Conservation (phyloP, 805 yeast species). For the Saccharomycopsis synnaedendra region DNA sequence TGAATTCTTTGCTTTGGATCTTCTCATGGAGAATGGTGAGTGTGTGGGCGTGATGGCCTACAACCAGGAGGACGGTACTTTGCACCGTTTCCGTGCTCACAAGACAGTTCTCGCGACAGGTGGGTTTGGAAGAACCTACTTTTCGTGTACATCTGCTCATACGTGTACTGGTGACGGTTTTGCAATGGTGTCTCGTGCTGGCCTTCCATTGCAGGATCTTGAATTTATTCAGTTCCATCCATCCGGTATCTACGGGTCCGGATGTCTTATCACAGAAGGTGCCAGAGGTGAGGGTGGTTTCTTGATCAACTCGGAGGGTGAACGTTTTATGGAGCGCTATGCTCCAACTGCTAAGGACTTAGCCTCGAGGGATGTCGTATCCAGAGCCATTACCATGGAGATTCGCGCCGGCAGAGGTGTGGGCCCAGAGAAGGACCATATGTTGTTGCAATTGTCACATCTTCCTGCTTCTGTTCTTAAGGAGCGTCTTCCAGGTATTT, state of each 20-base stretch:
- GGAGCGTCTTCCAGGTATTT: constrained; percentile 97
- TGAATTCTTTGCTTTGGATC: constrained; percentile 92
- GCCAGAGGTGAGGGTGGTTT: constrained; percentile 99
- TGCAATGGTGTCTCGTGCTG: constrained; percentile 98
- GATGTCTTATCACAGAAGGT: constrained; percentile 98
- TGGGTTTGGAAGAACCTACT: constrained; percentile 97
- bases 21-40: constrained; percentile 89
- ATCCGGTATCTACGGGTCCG: constrained; percentile 98
- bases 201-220: constrained; percentile 92
- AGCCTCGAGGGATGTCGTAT: constrained; percentile 97
- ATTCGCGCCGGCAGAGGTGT: constrained; percentile 99
- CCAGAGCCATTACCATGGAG: constrained; percentile 97
- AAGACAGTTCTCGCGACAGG: constrained; percentile 96
- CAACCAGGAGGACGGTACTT: constrained; percentile 97
- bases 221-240: constrained; percentile 99
- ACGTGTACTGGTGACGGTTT: constrained; percentile 99
- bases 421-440: constrained; percentile 92
- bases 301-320: constrained; percentile 94
- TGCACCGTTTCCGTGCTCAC: constrained; percentile 96
- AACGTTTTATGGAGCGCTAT: constrained; percentile 98
- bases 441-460: constrained; percentile 87
- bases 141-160: constrained; percentile 98
- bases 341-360: constrained; percentile 98
- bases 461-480: constrained; percentile 83
- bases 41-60: constrained; percentile 96